phyloP scores from a whole-genome alignment of 768 basidiomycete species.

The Hypsizygus marmoreus region DNA sequence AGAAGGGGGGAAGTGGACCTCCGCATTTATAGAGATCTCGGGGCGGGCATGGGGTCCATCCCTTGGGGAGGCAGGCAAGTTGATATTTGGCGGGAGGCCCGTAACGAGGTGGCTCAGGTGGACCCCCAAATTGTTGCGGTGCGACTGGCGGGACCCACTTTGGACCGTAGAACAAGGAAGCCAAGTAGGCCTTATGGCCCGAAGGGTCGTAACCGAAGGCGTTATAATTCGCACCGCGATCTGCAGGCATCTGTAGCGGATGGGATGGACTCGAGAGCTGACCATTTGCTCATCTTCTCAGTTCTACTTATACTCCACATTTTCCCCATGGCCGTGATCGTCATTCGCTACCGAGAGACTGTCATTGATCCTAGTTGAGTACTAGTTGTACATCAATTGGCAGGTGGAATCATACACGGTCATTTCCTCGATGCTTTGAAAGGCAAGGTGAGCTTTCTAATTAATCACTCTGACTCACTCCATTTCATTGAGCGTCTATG shows the following conservation, averaged over 20 bases:
- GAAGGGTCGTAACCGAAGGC: neutral
- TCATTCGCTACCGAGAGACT: no score
- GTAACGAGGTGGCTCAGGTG: no score
- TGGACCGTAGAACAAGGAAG: neutral
- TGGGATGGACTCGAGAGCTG: neutral
- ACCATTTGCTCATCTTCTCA: neutral
- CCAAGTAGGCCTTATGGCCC: neutral
- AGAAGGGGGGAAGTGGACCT: no score
- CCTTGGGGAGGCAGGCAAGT: neutral
- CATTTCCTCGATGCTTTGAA: no score
- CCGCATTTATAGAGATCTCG: neutral
- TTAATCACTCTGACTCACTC: no score
- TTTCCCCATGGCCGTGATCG: no score
- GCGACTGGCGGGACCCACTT: neutral
- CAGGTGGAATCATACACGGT: no score
- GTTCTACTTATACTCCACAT: neutral
- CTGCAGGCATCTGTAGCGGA: neutral
- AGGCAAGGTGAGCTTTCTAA: no score
- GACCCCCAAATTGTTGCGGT: slow-evolving; percentile 1
- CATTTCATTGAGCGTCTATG: no score
- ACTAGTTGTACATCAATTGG: no score
- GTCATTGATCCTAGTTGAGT: no score
- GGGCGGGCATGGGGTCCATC: neutral
- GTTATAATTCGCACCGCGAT: slow-evolving; percentile 2
- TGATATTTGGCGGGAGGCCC: neutral